Evolutionary conservation across 2,329 filamentous ascomycete genomes (phyloP).

Genomic region (Alternaria atra): DNA sequence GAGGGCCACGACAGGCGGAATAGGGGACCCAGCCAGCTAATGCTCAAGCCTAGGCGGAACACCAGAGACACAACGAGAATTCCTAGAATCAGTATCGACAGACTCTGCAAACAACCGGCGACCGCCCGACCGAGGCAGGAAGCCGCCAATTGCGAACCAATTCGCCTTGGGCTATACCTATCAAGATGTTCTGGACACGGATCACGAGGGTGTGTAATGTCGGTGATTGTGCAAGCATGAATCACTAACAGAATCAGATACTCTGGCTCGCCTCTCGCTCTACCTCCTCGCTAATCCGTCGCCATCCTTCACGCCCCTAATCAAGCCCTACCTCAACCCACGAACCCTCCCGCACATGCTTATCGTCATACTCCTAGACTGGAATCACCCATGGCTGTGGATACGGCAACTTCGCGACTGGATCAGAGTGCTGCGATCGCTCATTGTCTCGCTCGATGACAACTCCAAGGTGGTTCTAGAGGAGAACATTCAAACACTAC

Average conservation of each 20-base stretch:
- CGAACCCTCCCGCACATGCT: conserved; percentile 86
- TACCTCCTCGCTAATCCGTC: conserved; percentile 90
- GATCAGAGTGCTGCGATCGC: conserved; percentile 82
- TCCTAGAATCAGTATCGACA: conserved; percentile 66
- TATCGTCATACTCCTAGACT: conserved; percentile 90
- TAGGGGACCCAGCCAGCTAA: conserved; percentile 28
- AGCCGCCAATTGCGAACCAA: conserved; percentile 85
- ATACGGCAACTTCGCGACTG: conserved; percentile 87
- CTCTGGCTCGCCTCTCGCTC: conserved; percentile 85
- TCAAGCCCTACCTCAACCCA: conserved; percentile 84
- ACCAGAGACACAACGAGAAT: conserved; percentile 83
- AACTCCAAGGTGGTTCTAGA: conserved; percentile 86
- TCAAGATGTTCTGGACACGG: conserved; percentile 90
- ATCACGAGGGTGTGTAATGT: conserved; percentile 79
- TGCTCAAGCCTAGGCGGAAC: conserved; percentile 70
- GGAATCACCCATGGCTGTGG: conserved; percentile 94
- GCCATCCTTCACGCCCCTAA: conserved; percentile 79
- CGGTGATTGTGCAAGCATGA: neutral
- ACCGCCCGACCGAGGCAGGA: conserved; percentile 62
- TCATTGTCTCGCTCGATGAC: conserved; percentile 75
- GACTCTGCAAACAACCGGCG: conserved; percentile 54
- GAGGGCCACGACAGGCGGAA: conserved; percentile 41
- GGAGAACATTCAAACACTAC: conserved; percentile 82
- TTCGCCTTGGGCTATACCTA: conserved; percentile 96
- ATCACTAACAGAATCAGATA: conserved; percentile 66